phyloP scores from a whole-genome alignment of 768 basidiomycete species.

The Pleurotus salmoneostramineus region DNA sequence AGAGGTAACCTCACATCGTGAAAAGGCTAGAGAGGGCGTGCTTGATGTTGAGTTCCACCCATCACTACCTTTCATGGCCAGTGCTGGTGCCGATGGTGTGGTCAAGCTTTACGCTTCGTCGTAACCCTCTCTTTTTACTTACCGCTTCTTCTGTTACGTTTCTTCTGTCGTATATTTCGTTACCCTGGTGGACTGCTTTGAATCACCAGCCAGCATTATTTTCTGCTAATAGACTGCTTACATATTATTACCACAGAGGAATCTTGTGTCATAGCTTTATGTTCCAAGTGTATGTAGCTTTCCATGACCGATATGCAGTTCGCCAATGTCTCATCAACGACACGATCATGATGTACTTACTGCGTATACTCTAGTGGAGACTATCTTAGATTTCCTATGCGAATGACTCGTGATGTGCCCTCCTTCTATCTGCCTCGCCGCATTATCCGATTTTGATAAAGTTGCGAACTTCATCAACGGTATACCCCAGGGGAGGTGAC shows the following conservation, averaged over 20 bases:
- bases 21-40: constrained; percentile 89
- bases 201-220: background rate
- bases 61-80: constrained; percentile 82
- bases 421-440: too few species aligned
- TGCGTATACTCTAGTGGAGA: background rate
- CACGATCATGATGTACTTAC: background rate
- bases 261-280: background rate
- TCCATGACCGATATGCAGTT: background rate
- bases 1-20: constrained; percentile 85
- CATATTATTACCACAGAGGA: background rate
- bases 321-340: background rate
- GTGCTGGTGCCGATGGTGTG: constrained; percentile 94
- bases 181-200: constrained; percentile 2
- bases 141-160: background rate
- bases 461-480: too few species aligned
- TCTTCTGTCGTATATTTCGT: constrained; percentile 7
- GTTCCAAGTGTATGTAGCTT: background rate
- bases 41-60: constrained; percentile 85
- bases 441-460: too few species aligned
- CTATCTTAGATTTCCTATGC: too few species aligned
- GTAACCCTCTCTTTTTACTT: constrained; percentile 31
- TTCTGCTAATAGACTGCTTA: constrained; percentile 7
- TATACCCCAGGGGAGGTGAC: too few species aligned
- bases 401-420: too few species aligned
- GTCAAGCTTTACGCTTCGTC: constrained; percentile 89